Conservation (phyloP, 2,329 filamentous ascomycete genomes). For the Sodiomyces alkalinus region DNA sequence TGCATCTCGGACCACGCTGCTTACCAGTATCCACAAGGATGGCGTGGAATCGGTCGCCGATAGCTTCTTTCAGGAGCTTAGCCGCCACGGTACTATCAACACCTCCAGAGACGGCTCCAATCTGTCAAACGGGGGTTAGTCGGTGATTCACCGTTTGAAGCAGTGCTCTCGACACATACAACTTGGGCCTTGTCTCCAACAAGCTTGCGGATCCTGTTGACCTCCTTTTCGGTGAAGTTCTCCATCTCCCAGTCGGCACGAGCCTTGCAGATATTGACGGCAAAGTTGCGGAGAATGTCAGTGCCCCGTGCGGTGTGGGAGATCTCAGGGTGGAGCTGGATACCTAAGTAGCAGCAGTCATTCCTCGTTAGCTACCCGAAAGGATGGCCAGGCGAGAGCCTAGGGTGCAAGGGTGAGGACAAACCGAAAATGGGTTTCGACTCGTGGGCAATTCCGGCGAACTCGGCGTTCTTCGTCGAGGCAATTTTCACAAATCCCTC, state of each 20-base stretch:
- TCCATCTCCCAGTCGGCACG: conserved; percentile 71
- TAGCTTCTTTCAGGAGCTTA: conserved; percentile 73
- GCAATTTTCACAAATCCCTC: conserved; percentile 60
- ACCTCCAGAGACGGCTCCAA: conserved; percentile 50
- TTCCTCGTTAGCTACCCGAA: conserved; percentile 2
- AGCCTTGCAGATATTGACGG: conserved; percentile 65
- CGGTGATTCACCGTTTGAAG: conserved; percentile 1
- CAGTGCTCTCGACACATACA: conserved; percentile 13
- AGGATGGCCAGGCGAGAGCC: neutral
- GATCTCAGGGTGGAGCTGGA: conserved; percentile 87
- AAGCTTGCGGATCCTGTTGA: conserved; percentile 61
- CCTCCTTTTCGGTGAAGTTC: conserved; percentile 69
- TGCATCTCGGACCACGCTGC: conserved; percentile 4
- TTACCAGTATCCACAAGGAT: conserved; percentile 70
- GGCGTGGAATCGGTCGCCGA: conserved; percentile 22
- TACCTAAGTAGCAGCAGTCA: no score
- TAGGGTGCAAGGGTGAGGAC: conserved; percentile 2
- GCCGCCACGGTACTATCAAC: conserved; percentile 84
- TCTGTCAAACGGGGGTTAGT: conserved; percentile 20
- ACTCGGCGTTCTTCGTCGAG: conserved; percentile 60
- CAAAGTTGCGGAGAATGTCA: conserved; percentile 68
- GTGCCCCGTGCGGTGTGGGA: conserved; percentile 56
- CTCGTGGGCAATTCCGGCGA: conserved; percentile 63
- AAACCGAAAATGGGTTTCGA: conserved; percentile 52
- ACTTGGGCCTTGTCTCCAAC: conserved; percentile 76